Base-by-base conservation (phyloP, 2,329 filamentous ascomycete genomes). In the Graphilbum sp. region DNA sequence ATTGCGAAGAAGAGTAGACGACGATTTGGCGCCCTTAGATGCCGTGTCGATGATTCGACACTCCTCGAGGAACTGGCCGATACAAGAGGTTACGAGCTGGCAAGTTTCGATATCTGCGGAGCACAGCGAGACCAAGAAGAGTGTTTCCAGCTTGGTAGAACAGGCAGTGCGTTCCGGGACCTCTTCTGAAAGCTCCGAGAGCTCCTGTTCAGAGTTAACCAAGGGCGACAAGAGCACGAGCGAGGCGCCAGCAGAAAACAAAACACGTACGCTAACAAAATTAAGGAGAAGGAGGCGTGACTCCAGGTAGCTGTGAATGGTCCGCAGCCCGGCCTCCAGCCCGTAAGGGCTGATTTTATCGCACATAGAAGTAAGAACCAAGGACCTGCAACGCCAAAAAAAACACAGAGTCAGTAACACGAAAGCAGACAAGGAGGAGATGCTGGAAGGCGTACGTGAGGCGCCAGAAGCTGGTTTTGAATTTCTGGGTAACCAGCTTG, bases 61-160 rank as follows among this genome's bases (percentile, higher is more conserved):
- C 49, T 79, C 74, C 38, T 78, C 67, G n/a, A 76, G 64, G 43
- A 76, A 71, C 1, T 75, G 55, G 4, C 64, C 64, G 38, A 79
- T 71, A 47, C 71, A 75, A 13, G 64, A 66, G 1, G 72, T 78
- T 9, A 77, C 73, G 13, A 74, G 57, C 46, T 75, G 74, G 48
- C 76, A 80, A 8, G 66, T 71, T 34, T 77, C 72, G 27, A 80
- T 67, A 41, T 77, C 72, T 7, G 72, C 63, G 15, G 75, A 79
- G 49, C 75, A 80, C 8, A 80, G 61, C 2, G 72, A 69, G 10
- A 78, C 66, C 5, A 81, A 55, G 31, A 80, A 64, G 1, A 72
- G 61, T 0, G 72, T 76, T 54, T 81, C 76, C 5, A 75, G 58
- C 46, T 66, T 72, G 7, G 63, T 66, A 5, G 63, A 64, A 13